Base-by-base conservation (phyloP, 371 early-diverging fungal genomes). In the Zychaea mexicana region DNA sequence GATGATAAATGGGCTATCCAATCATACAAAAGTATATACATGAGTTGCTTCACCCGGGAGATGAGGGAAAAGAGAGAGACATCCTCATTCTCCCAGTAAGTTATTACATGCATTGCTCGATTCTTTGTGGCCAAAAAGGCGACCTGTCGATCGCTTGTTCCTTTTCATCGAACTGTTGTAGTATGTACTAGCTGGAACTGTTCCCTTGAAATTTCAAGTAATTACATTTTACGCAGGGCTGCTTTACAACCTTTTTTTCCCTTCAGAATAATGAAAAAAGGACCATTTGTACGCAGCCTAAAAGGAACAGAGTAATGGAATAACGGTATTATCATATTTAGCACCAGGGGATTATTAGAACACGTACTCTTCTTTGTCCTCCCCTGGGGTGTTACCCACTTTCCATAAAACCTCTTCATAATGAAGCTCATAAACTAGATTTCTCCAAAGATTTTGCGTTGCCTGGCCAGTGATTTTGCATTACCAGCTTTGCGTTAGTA, bases 211-310 rank as follows among this genome's bases (percentile, higher is more conserved):
- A 45, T 45, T 10, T 45, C 45, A 45, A 45, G 12, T 12, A 45
- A 45, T 45, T 45, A 45, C 6, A 45, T 45, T 45, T 45, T 45
- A 45, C 45, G 45, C 45, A 45, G 45, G 45, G 45, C n/a, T 45
- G 19, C 17, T 36, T 36, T 36, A 36, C 38, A 36, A 15, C 38
- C 38, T 36, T 36, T 15, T 36, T 45, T 45, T 17, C n/a, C n/a
- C 12, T 45, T 45, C n/a, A 45, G 17, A 33, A 8, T 12, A 5
- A 33, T 33, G 12, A 33, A 33, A 8, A 33, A 33, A 33, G n/a
- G n/a, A n/a, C n/a, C n/a, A n/a, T n/a, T n/a, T n/a, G n/a, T n/a
- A n/a, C n/a, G n/a, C n/a, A n/a, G n/a, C n/a, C n/a, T n/a, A n/a
- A n/a, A n/a, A n/a, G n/a, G n/a, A n/a, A n/a, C n/a, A n/a, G n/a